Evolutionary conservation across 768 basidiomycete genomes (phyloP), one percentile per base, ranked within the genome.

Genomic region (Sporobolomyces pararoseus): DNA sequence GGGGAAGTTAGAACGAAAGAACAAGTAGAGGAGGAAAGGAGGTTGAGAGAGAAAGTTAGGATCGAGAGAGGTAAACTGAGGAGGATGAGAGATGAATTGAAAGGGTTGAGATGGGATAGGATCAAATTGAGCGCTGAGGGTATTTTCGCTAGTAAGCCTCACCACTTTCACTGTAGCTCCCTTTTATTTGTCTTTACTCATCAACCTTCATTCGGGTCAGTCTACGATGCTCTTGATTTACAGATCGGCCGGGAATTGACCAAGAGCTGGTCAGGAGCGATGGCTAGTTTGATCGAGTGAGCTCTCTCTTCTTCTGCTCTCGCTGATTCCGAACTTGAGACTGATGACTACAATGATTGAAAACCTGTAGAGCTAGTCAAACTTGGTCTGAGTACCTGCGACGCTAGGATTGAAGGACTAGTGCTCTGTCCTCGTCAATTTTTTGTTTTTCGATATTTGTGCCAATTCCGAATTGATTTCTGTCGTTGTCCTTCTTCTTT

Each of bases 181-280:
- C n/a, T n/a, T n/a, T n/a, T n/a, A n/a, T n/a, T n/a, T n/a, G n/a
- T n/a, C n/a, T n/a, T n/a, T n/a, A n/a, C n/a, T n/a, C n/a, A n/a
- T n/a, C n/a, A n/a, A n/a, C n/a, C n/a, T n/a, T n/a, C n/a, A n/a
- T n/a, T n/a, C n/a, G n/a, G n/a, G n/a, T 13, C 34, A 69, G 68
- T 59, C 27, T 69, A 69, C 47, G 68, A 69, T 34, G 68, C 50
- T 4, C 34, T 69, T 10, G 68, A 69, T 29, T 37, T 69, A 4
- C 25, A 63, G n/a, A 3, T 46, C 0, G 62, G 27, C 7, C 9
- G 46, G 13, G 68, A 69, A 21, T 6, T 27, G 4, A 39, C 57
- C 13, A 50, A 59, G 39, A 32, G 54, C 29, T 39, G 25, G 49
- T 25, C 51, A 4, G 68, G 68, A 1, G 23, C 49, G 23, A 35